Conservation (phyloP, 768 basidiomycete genomes). For the Lentinula raphanica region DNA sequence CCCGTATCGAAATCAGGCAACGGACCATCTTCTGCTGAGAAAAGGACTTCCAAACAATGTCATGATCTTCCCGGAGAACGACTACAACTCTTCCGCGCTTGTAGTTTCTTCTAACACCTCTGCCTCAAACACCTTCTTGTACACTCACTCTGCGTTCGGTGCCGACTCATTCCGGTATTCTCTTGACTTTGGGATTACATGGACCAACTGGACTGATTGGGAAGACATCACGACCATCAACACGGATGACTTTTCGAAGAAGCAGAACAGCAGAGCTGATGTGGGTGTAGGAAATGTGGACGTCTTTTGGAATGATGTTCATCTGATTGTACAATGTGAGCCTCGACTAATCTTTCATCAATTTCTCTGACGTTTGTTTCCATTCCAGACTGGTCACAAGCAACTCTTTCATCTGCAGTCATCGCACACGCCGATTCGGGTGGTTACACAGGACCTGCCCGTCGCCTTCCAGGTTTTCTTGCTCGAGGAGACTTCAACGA, state of each 20-base stretch:
- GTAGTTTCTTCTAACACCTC: conserved; percentile 48
- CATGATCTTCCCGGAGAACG: conserved; percentile 81
- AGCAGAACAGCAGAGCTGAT: too few relatives aligned
- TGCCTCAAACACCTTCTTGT: conserved; percentile 67
- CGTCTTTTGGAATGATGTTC: conserved; percentile 75
- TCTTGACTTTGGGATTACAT: conserved; percentile 81
- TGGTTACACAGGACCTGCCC: conserved; percentile 46
- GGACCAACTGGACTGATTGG: conserved; percentile 82
- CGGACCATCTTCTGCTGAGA: conserved; percentile 75
- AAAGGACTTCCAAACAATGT: conserved; percentile 73
- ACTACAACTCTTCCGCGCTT: conserved; percentile 67
- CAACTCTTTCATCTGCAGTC: conserved; percentile 53
- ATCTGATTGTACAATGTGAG: conserved; percentile 87
- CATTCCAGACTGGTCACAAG: conserved; percentile 85
- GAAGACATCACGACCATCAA: conserved; percentile 69
- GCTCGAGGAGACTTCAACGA: conserved; percentile 86
- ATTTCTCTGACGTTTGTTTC: not conserved
- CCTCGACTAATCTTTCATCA: conserved; percentile 2
- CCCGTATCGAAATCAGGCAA: conserved; percentile 31
- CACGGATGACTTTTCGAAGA: too few relatives aligned
- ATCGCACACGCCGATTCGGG: conserved; percentile 72
- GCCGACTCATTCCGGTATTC: conserved; percentile 87
- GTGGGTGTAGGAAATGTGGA: conserved; percentile 42
- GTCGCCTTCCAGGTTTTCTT: conserved; percentile 83
- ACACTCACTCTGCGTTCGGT: conserved; percentile 78